Percentiles rank a stretch among this genome's conserved stretches.
Conservation (phyloP, 768 basidiomycete genomes). For the Amanita pseudoporphyria region DNA sequence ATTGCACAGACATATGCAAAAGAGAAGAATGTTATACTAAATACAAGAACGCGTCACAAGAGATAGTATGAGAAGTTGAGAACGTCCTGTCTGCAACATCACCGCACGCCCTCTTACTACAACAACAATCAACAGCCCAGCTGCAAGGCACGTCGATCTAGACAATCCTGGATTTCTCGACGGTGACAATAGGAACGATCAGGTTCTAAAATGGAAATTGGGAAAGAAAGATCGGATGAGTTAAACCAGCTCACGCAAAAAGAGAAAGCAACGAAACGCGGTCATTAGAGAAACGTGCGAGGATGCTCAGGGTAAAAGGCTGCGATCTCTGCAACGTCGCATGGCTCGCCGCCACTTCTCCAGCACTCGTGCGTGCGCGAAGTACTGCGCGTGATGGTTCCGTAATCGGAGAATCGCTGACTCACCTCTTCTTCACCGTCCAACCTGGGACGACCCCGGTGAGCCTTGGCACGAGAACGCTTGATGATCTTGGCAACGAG, state of each 20-base stretch:
- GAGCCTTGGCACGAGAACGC: conserved; percentile 28
- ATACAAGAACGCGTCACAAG: background rate
- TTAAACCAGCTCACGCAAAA: background rate
- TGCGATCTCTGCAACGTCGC: background rate
- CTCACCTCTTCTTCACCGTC: conserved; percentile 42
- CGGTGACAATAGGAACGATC: background rate
- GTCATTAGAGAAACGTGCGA: background rate
- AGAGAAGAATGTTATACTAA: background rate
- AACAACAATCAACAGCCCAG: background rate
- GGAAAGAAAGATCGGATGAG: background rate
- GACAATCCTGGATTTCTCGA: conserved; percentile 6
- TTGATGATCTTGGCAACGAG: conserved; percentile 26
- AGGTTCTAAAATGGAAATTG: background rate
- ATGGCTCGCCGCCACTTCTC: conserved; percentile 4
- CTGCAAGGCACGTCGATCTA: background rate
- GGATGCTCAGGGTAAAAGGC: conserved; percentile 4
- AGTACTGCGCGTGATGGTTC: background rate
- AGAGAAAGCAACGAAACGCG: background rate
- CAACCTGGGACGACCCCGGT: conserved; percentile 30
- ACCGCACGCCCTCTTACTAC: background rate
- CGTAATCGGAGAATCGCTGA: conserved; percentile 14
- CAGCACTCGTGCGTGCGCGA: conserved; percentile 6
- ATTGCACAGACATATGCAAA: too few species aligned
- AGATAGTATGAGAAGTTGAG: too few species aligned
- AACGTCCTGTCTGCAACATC: background rate